Percentiles rank a stretch among this genome's conserved stretches.
Conservation (phyloP, 225 moss, liverwort and hornwort genomes). For the Rhytidiadelphus loreus region DNA sequence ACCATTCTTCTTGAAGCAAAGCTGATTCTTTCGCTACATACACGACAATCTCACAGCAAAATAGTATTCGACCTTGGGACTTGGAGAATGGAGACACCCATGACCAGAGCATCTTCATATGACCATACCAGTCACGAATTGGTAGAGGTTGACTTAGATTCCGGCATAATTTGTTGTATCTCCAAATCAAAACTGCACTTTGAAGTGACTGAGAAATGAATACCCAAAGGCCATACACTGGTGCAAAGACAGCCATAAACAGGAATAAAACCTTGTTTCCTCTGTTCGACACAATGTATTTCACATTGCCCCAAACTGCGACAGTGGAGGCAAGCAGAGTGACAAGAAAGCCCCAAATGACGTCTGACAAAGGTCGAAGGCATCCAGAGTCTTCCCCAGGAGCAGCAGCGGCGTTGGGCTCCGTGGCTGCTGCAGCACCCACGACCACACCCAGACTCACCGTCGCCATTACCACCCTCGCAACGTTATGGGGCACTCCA, state of each 20-base stretch:
- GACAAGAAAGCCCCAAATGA: not conserved
- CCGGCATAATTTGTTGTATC: not conserved
- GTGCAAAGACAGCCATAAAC: too few species aligned
- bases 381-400: not conserved
- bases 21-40: not conserved
- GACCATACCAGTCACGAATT: not conserved
- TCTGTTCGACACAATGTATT: rapidly evolving
- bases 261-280: not conserved
- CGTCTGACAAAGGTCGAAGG: not conserved
- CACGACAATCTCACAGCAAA: rapidly evolving
- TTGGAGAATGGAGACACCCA: not conserved
- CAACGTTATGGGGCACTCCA: not conserved
- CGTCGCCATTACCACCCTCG: not conserved
- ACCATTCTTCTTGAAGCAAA: too few species aligned
- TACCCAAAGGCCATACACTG: rapidly evolving
- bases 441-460: not conserved
- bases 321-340: not conserved
- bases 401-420: not conserved
- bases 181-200: not conserved
- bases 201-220: rapidly evolving
- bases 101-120: too few species aligned
- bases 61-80: not conserved
- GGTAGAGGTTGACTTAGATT: too few species aligned
- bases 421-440: not conserved
- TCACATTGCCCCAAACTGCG: rapidly evolving